Evolutionary conservation across 352 stramenopile species (phyloP), one percentile per base, ranked within the genome.

Genomic region (Blastocystis sp.): DNA sequence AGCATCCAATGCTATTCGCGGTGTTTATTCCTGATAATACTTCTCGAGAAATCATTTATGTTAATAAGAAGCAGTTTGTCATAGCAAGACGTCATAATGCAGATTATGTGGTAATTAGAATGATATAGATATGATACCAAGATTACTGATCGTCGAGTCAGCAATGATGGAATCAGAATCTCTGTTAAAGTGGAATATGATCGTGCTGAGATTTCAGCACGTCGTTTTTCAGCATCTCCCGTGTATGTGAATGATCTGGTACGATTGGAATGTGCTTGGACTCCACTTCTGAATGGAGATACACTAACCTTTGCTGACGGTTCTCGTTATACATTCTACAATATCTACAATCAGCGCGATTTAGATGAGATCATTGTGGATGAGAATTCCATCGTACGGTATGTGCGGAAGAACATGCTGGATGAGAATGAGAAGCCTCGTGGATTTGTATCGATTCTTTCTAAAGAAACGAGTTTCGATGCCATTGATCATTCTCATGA

Each of bases 21-120:
- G 73, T 84, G 51, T 60, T 84, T 27, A 68, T 84, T 64, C 73
- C 73, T 4, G 73, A 84, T 35, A 84, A 84, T 27, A 84, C 27
- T 0, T 51, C 44, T 35, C 73, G 73, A 35, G 73, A 84, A 19
- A 84, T 84, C 73, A 66, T 84, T 35, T 84, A 84, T 57, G 27
- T 84, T 22, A 84, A 84, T 57, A 84, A 84, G 73, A 27, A 40
- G 19, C n/a, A 68, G 17, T 84, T 66, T 51, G 40, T 27, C 53
- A 84, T 84, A 17, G 73, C 73, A 22, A 54, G 73, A 11, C 73
- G 73, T 27, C 73, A 42, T 27, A 84, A 64, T 44, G 73, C 73
- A n/a, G 73, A 84, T 56, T 68, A 84, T 42, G 53, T 84, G 24
- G 73, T 84, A 66, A 6, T 37, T n/a, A 3, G 17, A 27, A n/a